Evolutionary conservation across 345 rosid species (phyloP), one percentile per base, ranked within the genome.

Genomic region (Stellera chamaejasme): DNA sequence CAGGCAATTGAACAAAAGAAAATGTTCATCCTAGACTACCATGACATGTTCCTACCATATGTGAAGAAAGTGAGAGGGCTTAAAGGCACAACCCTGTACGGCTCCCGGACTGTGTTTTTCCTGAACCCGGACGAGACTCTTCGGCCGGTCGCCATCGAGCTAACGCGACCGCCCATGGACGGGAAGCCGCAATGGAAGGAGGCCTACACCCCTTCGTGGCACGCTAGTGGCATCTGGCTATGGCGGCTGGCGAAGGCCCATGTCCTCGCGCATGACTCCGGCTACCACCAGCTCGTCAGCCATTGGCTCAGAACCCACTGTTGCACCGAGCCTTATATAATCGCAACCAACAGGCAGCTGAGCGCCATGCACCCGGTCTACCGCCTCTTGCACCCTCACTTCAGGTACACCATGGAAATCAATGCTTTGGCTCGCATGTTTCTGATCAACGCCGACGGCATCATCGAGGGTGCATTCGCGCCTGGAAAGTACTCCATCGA

Each of bases 191-290:
- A 79, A 52, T 84, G 88, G 91, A 75, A 74, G 59, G 26, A 70
- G 52, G 82, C 63, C 11, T 79, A 53, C 54, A n/a, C 42, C 9
- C 83, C 79, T 2, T 6, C 55, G 13, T 61, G 52, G 63, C 36
- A 72, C 50, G 14, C 82, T 27, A 84, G 83, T 0, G 60, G 50
- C 9, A 27, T 13, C 60, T 82, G 88, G 92, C 75, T 77, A 0
- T 81, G 88, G 92, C 73, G 56, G 64, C 45, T 81, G 0, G 92
- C 88, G 11, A 84, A 79, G 66, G 71, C 77, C 39, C 92, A 81
- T 56, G 79, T 79, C 13, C 73, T 73, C n/a, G 74, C 85, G 10
- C 85, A 79, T 52, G 83, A 84, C 15, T 55, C 83, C 3, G 77
- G 79, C 26, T 70, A 75, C 28, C 88, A 84, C 59, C 77, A 84